Conservation (phyloP, 2,329 filamentous ascomycete species). For the Botrytis aclada region DNA sequence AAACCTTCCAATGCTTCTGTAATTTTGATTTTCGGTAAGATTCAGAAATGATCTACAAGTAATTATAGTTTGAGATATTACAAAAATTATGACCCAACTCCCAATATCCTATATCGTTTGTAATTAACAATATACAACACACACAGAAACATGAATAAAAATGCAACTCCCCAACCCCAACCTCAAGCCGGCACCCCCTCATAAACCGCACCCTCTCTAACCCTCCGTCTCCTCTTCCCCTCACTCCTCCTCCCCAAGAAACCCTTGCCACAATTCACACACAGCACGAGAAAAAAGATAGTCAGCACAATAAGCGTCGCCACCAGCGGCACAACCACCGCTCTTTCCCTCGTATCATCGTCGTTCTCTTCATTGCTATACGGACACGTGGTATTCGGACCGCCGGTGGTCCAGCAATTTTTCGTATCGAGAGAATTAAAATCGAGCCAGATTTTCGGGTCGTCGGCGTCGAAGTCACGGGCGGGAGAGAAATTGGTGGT, state of each 20-base stretch:
- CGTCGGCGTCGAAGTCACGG: conserved; percentile 26
- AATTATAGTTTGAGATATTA: not conserved
- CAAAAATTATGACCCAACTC: not conserved
- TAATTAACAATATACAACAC: not conserved
- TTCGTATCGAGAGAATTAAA: conserved; percentile 56
- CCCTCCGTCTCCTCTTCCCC: conserved; percentile 50
- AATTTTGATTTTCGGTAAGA: not conserved
- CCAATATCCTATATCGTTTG: not conserved
- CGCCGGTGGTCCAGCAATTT: conserved; percentile 60
- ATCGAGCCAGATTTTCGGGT: conserved; percentile 52
- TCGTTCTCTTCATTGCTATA: conserved; percentile 44
- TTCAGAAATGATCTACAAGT: not conserved
- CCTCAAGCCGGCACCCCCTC: conserved; percentile 56
- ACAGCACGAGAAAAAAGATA: conserved; percentile 35
- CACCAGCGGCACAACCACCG: conserved; percentile 53
- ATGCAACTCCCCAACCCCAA: not conserved
- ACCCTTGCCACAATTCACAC: conserved; percentile 40
- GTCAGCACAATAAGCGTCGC: conserved; percentile 61
- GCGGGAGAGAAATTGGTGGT: conserved; percentile 8
- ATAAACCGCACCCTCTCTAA: conserved; percentile 52
- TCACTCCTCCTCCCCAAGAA: conserved; percentile 64
- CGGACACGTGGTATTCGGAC: conserved; percentile 54
- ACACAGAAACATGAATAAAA: not conserved
- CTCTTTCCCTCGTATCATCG: conserved; percentile 43
- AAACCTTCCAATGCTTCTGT: not conserved